Conservation (phyloP, 192 early-diverging fungal genomes). For the Backusella tarrabulga region DNA sequence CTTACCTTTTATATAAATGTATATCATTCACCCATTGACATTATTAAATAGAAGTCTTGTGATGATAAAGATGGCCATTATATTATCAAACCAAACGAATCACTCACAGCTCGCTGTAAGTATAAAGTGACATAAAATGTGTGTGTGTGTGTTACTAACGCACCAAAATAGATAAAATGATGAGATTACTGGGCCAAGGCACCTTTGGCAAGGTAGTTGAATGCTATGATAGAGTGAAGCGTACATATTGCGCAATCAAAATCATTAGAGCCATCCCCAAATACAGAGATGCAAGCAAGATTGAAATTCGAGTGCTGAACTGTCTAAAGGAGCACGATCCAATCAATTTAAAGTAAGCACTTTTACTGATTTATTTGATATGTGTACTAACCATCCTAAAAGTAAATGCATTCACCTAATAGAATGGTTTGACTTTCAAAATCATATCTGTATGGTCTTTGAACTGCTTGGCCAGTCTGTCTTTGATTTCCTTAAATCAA, state of each 20-base stretch:
- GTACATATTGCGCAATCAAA: constrained; percentile 80
- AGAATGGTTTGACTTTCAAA: constrained; percentile 85
- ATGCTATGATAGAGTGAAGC: constrained; percentile 69
- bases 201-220: constrained; percentile 98
- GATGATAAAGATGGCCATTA: constrained; percentile 95
- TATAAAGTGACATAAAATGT: neutral
- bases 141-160: neutral
- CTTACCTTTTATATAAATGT: neutral
- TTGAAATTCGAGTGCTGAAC: constrained; percentile 88
- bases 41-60: constrained; percentile 36
- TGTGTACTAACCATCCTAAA: neutral
- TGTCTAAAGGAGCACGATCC: constrained; percentile 83
- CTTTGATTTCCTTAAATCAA: constrained; percentile 97
- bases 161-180: constrained; percentile 69
- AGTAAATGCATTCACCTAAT: constrained; percentile 91
- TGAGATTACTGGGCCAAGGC: constrained; percentile 89
- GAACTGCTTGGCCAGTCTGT: constrained; percentile 84
- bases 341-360: constrained; percentile 69
- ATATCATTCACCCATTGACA: neutral
- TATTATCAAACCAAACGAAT: constrained; percentile 72
- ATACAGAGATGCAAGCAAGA: constrained; percentile 91
- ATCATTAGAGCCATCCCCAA: constrained; percentile 94
- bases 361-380: neutral
- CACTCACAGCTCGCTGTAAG: constrained; percentile 79
- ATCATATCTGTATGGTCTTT: constrained; percentile 99